Conservation (phyloP, 139 green algal genomes). For the Gonium pectorale region DNA sequence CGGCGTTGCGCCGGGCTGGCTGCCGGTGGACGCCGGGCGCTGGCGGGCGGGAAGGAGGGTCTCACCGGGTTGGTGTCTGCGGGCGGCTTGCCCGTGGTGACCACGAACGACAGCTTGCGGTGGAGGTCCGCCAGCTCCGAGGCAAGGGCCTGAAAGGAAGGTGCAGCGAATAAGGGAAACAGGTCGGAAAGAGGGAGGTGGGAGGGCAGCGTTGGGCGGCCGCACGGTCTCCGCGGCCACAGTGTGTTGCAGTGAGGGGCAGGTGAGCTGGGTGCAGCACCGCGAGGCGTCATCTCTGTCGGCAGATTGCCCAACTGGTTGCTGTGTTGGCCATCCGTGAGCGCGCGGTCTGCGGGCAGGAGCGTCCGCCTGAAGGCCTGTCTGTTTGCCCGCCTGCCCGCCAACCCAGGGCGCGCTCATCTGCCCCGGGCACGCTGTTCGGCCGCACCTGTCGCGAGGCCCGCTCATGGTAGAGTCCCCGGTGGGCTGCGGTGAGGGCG, state of each 20-base stretch:
- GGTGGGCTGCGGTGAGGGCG: background rate
- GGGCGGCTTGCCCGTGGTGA: too few species aligned
- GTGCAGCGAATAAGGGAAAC: background rate
- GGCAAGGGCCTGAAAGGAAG: background rate
- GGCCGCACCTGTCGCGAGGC: background rate
- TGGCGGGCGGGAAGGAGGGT: too few species aligned
- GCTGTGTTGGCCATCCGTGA: too few species aligned
- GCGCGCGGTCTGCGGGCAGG: too few species aligned
- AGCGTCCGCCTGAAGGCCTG: background rate
- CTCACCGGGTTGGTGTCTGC: too few species aligned
- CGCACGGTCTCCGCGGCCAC: background rate
- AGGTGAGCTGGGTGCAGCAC: too few species aligned
- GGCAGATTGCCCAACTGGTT: too few species aligned
- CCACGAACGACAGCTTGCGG: background rate
- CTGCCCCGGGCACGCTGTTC: too few species aligned
- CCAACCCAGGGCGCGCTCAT: background rate
- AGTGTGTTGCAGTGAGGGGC: background rate
- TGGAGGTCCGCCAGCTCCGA: slow-evolving; percentile 20
- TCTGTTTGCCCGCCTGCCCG: background rate
- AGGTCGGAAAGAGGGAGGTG: background rate
- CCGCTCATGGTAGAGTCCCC: background rate
- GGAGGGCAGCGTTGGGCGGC: background rate
- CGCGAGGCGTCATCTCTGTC: too few species aligned
- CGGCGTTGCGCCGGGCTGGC: too few species aligned
- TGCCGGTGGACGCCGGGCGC: too few species aligned